Evolutionary conservation across 2,329 filamentous ascomycete species (phyloP).

Genomic region (Drechslerella stenobrocha): DNA sequence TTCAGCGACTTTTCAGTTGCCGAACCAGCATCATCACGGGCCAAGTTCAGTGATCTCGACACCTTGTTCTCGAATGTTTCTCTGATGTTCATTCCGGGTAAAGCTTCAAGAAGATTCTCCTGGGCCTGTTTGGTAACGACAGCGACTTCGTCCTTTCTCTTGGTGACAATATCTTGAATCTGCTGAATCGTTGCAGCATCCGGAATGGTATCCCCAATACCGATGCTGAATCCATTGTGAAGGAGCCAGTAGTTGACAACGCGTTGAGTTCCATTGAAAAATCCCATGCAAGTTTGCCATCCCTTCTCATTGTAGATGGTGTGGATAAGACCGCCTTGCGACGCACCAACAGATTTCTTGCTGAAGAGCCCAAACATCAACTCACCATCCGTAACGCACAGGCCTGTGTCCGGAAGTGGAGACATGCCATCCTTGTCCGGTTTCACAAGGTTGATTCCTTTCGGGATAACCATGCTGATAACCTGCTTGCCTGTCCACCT

Average conservation of each 20-base stretch:
- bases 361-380: constrained; percentile 86
- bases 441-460: constrained; percentile 76
- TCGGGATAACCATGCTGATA: constrained; percentile 86
- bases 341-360: constrained; percentile 93
- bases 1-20: constrained; percentile 89
- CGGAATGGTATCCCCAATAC: constrained; percentile 96
- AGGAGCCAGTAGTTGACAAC: constrained; percentile 97
- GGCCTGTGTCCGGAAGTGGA: constrained; percentile 73
- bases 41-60: constrained; percentile 87
- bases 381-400: constrained; percentile 83
- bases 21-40: constrained; percentile 94
- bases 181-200: constrained; percentile 80
- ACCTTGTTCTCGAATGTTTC: constrained; percentile 98
- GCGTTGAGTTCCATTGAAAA: constrained; percentile 93
- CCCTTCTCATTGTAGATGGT: constrained; percentile 96
- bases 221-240: constrained; percentile 95
- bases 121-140: constrained; percentile 76
- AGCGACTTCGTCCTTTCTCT: constrained; percentile 79
- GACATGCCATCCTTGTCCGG: constrained; percentile 62
- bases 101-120: constrained; percentile 81
- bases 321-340: constrained; percentile 87
- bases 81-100: constrained; percentile 97
- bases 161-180: constrained; percentile 78
- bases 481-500: constrained; percentile 99
- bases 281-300: constrained; percentile 80